A percentile compares a stretch with the other conserved stretches of the same genome.
phyloP scores from a whole-genome alignment of 345 rosid genomes.

The Citrus trifoliata region DNA sequence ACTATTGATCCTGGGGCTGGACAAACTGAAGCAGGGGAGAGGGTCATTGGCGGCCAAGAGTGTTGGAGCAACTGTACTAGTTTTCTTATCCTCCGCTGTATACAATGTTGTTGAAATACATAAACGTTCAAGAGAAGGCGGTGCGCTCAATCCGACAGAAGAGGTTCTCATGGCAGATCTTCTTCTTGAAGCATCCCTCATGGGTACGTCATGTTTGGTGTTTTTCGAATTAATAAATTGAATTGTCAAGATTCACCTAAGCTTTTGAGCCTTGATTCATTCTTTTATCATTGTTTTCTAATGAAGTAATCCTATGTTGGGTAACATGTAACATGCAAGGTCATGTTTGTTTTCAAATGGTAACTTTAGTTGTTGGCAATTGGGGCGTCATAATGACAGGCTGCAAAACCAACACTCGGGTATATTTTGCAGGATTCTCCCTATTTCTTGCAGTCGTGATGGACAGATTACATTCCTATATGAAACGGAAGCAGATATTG shows the following conservation, averaged over 20 bases:
- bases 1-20: slow-evolving; percentile 32
- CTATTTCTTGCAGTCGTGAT: slow-evolving; percentile 34
- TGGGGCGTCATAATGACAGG: background rate
- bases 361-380: background rate
- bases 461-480: slow-evolving; percentile 32
- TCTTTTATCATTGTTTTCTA: no score
- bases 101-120: slow-evolving; percentile 17
- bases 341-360: background rate
- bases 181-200: slow-evolving; percentile 42
- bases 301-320: background rate
- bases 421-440: slow-evolving; percentile 29
- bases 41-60: slow-evolving; percentile 41
- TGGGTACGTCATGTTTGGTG: slow-evolving; percentile 31
- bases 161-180: slow-evolving; percentile 41
- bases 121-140: slow-evolving; percentile 26
- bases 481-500: slow-evolving; percentile 22
- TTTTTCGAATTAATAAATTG: background rate
- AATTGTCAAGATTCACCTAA: background rate
- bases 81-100: slow-evolving; percentile 32
- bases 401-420: background rate
- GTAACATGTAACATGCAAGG: background rate
- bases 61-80: slow-evolving; percentile 34
- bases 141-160: slow-evolving; percentile 39
- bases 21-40: slow-evolving; percentile 39
- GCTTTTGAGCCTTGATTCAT: no score